Evolutionary conservation across 1,284 basidiomycete species (phyloP), one percentile per base, ranked within the genome.

Genomic region (Athelia psychrophila): DNA sequence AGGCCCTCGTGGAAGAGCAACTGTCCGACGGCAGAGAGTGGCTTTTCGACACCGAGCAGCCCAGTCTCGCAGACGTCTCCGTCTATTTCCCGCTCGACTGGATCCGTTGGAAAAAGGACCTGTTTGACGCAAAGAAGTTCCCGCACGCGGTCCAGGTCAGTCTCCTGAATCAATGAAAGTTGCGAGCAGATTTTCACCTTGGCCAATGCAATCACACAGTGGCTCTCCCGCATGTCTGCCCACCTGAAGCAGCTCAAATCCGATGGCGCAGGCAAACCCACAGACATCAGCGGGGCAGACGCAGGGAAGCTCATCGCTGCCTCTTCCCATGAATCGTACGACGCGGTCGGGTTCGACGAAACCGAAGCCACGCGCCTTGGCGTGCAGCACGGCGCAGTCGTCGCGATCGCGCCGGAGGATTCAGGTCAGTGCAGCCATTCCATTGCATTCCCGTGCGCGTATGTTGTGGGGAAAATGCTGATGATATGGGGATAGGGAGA

Each of bases 11-110:
- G 5, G 78, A 84, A 56, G 73, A 80, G 54, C 80, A 83, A 56
- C 68, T 84, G 18, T 62, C 63, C 2, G 80, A 83, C 60, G 78
- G 71, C n/a, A 74, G 82, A 2, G 75, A 79, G 60, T 85, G 81
- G 80, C 63, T 83, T 5, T 74, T 83, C 53, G 75, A 82, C 56
- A 81, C 82, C 0, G 73, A 74, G 49, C 51, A 63, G 0, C 79
- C 80, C 3, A 71, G 78, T 44, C 63, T 81, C 10, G 78, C 74
- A 8, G 81, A 85, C 57, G 58, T 83, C 16, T 72, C 76, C 2
- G 65, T 77, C 5, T 72, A 83, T 54, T 78, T 78, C 54, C 57
- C 78, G 3, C 66, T 76, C 50, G 61, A 62, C 3, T 84, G 81
- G 80, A 60, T 73, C 18, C 62, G 65, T 24, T 63, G 57, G 23